phyloP scores from a whole-genome alignment of 2,329 filamentous ascomycete genomes.

The Pseudogymnoascus sp. region DNA sequence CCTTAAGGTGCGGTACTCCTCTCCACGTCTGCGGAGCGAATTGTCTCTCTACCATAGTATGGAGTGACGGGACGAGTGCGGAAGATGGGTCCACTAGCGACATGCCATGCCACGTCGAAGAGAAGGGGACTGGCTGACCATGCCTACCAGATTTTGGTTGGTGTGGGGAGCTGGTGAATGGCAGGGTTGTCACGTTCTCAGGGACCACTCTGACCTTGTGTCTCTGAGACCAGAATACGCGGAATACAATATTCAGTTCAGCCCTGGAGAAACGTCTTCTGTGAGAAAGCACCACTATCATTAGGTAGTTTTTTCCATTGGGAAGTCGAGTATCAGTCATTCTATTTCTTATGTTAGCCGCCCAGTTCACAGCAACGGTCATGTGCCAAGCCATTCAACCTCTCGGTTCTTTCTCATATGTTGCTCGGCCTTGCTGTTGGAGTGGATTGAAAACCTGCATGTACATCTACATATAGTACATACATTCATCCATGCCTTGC shows the following conservation, averaged over 20 bases:
- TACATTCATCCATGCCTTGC: neutral
- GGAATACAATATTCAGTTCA: neutral
- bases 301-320: neutral
- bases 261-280: neutral
- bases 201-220: neutral
- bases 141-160: neutral
- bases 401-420: conserved; percentile 6
- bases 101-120: neutral
- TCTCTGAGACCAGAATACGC: neutral
- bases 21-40: neutral
- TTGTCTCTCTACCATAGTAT: neutral
- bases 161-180: neutral
- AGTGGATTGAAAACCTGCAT: conserved; percentile 2
- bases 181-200: neutral
- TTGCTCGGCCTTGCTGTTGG: neutral
- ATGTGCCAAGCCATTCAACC: neutral
- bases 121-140: neutral
- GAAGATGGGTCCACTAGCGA: conserved; percentile 6
- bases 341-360: neutral
- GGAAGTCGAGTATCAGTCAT: neutral
- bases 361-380: neutral
- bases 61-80: neutral
- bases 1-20: neutral
- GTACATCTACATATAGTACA: neutral
- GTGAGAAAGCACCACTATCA: neutral